Evolutionary conservation across 2,329 filamentous ascomycete genomes (phyloP).

Genomic region (Fusarium sp.): DNA sequence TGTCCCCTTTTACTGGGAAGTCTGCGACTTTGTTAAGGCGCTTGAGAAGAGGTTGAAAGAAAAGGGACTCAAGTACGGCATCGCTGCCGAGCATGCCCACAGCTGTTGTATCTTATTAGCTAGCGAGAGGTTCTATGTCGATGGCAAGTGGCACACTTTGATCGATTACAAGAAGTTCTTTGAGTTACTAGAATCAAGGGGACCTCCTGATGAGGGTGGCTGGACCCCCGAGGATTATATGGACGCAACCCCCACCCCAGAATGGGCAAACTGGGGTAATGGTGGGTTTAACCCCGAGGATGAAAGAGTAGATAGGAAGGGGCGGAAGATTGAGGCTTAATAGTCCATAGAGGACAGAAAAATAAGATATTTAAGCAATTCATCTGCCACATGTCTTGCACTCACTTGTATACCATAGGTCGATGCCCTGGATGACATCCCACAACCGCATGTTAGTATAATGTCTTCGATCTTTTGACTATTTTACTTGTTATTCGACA

Average conservation of each 20-base stretch:
- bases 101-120: slow-evolving; percentile 92
- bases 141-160: slow-evolving; percentile 86
- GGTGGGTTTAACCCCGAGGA: slow-evolving; percentile 95
- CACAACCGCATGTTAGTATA: not conserved
- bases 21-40: slow-evolving; percentile 81
- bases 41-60: slow-evolving; percentile 74
- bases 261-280: slow-evolving; percentile 95
- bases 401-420: not conserved
- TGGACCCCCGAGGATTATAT: slow-evolving; percentile 20
- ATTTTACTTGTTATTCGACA: not conserved
- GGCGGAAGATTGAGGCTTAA: slow-evolving; percentile 66
- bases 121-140: slow-evolving; percentile 78
- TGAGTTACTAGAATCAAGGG: slow-evolving; percentile 72
- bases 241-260: slow-evolving; percentile 58
- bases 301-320: slow-evolving; percentile 86
- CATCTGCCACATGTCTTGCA: not conserved
- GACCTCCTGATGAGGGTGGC: slow-evolving; percentile 73
- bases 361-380: not conserved
- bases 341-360: slow-evolving; percentile 7
- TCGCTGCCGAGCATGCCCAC: slow-evolving; percentile 94
- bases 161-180: slow-evolving; percentile 95
- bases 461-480: not conserved
- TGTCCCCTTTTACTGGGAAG: slow-evolving; percentile 94
- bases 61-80: slow-evolving; percentile 83
- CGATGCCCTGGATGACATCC: not conserved